Conservation (phyloP, 225 moss, liverwort and hornwort genomes). For the Pseudoscleropodium purum region DNA sequence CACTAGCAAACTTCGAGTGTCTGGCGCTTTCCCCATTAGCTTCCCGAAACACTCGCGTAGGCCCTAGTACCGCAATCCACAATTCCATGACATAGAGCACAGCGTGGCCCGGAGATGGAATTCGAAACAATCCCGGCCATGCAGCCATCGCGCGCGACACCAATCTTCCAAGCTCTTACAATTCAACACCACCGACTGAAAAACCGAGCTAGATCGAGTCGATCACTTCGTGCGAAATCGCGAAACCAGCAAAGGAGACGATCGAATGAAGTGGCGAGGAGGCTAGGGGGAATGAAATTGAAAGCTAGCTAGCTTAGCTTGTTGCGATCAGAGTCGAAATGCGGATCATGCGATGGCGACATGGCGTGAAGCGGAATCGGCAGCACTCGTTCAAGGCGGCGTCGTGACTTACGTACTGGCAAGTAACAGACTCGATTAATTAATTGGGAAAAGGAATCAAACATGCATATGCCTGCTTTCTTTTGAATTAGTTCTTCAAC, state of each 20-base stretch:
- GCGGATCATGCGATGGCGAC: too few species aligned
- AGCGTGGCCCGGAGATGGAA: background rate
- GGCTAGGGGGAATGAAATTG: background rate
- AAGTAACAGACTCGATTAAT: background rate
- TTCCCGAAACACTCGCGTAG: background rate
- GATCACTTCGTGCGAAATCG: background rate
- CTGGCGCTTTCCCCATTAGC: background rate
- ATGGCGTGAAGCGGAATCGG: background rate
- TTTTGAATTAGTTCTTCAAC: background rate
- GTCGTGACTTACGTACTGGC: background rate
- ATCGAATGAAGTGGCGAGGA: background rate
- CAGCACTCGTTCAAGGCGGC: background rate
- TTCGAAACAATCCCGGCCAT: background rate
- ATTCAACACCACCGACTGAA: background rate
- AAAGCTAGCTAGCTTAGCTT: background rate
- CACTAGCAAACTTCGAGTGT: constrained; percentile 38
- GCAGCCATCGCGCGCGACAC: background rate
- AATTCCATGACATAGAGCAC: background rate
- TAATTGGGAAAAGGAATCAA: background rate
- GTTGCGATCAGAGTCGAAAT: background rate
- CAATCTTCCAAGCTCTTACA: background rate
- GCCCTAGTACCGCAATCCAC: background rate
- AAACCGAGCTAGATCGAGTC: too few species aligned
- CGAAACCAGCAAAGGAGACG: background rate
- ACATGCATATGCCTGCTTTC: too few species aligned